These are phyloP conservation scores for Umbelopsis sp. DNA, from an alignment of 371 early-diverging fungal genomes.

Conservation along the genomic window DNA sequence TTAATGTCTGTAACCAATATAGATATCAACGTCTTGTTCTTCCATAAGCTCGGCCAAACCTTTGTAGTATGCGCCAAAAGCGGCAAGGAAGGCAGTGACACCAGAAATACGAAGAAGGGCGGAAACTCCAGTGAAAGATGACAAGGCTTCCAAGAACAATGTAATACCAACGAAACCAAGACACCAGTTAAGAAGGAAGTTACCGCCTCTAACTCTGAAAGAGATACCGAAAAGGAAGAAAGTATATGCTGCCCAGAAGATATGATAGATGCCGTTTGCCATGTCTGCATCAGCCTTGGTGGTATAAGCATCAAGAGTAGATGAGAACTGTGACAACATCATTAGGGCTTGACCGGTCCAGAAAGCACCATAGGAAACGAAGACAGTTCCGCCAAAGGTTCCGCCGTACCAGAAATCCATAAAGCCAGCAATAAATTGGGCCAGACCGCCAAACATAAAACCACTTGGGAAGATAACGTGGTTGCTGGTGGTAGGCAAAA, in stretches of 20 bases:
- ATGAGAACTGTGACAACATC: constrained; percentile 37
- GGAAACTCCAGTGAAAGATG: constrained; percentile 29
- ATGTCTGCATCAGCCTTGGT: constrained; percentile 32
- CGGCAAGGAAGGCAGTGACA: constrained; percentile 38
- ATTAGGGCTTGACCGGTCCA: constrained; percentile 31
- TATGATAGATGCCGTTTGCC: constrained; percentile 37
- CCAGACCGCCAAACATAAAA: constrained; percentile 34
- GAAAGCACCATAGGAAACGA: constrained; percentile 44
- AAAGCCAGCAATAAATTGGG: constrained; percentile 41
- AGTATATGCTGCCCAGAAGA: constrained; percentile 48
- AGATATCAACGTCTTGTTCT: constrained; percentile 28
- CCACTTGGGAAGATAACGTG: constrained; percentile 28
- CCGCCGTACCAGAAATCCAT: constrained; percentile 41
- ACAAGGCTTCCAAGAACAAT: constrained; percentile 39
- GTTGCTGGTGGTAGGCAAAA: constrained; percentile 27
- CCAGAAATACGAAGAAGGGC: constrained; percentile 36
- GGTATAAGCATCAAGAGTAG: constrained; percentile 30
- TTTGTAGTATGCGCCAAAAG: constrained; percentile 45
- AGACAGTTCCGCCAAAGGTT: constrained; percentile 43
- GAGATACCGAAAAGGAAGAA: constrained; percentile 44
- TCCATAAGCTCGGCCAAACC: constrained; percentile 46
- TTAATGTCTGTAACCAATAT: constrained; percentile 25
- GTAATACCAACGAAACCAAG: constrained; percentile 41
- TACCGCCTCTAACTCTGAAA: constrained; percentile 36
- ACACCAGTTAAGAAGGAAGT: constrained; percentile 36